Percentiles rank a stretch among this genome's conserved stretches.
phyloP scores from a whole-genome alignment of 202 grass and related monocot genomes.

The Bolboschoenoplectus hybrid region DNA sequence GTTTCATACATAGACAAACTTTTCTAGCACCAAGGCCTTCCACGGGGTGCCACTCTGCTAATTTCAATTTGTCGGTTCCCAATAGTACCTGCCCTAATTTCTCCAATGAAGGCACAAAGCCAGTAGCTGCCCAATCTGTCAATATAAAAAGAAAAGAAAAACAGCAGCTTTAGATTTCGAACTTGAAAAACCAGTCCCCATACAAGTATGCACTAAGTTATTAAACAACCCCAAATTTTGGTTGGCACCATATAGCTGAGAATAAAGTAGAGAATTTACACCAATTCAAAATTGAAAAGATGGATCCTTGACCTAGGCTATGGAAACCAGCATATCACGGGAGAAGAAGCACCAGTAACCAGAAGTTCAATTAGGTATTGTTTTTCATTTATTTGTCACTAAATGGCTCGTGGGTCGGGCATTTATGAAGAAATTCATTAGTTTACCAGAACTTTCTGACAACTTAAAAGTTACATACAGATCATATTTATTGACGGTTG shows the following conservation, averaged over 20 bases:
- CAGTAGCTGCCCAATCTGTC: conserved; percentile 1
- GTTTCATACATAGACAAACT: conserved; percentile 27
- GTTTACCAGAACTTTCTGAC: conserved; percentile 30
- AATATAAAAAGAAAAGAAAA: conserved; percentile 1
- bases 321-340: neutral
- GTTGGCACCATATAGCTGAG: neutral
- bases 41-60: neutral
- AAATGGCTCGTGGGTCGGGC: neutral
- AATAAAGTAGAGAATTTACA: neutral
- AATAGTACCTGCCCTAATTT: neutral
- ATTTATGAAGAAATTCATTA: conserved; percentile 34
- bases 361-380: neutral
- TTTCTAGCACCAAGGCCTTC: neutral
- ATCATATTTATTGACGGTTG: neutral
- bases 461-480: neutral
- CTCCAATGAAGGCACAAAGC: neutral
- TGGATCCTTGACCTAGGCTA: neutral
- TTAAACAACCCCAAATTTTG: neutral
- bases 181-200: neutral
- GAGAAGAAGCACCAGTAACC: neutral
- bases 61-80: neutral
- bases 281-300: neutral
- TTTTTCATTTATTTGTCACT: neutral
- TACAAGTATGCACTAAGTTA: neutral
- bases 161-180: neutral